phyloP scores from a whole-genome alignment of 371 early-diverging fungal genomes.

The Zychaea mexicana region DNA sequence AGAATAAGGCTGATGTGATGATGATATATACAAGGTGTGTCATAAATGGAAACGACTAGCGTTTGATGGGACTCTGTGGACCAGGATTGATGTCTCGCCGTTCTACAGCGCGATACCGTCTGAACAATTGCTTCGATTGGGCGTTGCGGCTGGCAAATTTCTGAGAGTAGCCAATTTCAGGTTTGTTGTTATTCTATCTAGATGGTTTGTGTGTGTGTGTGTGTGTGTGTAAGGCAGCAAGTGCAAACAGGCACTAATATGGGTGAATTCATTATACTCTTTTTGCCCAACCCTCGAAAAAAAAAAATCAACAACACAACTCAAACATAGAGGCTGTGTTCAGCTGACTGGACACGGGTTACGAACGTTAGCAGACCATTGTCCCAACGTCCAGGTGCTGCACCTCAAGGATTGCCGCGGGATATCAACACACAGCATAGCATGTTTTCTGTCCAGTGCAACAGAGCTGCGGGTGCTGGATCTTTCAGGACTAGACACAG shows the following conservation, averaged over 20 bases:
- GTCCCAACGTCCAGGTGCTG: slow-evolving; percentile 55
- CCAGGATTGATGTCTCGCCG: slow-evolving; percentile 43
- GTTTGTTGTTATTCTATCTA: slow-evolving; percentile 18
- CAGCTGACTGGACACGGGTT: slow-evolving; percentile 56
- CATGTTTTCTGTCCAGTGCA: slow-evolving; percentile 40
- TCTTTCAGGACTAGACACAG: slow-evolving; percentile 47
- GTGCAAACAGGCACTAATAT: not conserved
- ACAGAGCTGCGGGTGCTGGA: slow-evolving; percentile 42
- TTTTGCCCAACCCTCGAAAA: not conserved
- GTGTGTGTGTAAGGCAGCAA: not conserved
- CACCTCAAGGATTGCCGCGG: slow-evolving; percentile 52
- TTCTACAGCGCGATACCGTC: slow-evolving; percentile 56
- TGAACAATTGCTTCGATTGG: slow-evolving; percentile 44
- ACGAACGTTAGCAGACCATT: slow-evolving; percentile 47
- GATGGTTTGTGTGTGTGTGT: not conserved
- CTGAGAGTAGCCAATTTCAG: slow-evolving; percentile 56
- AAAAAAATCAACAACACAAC: not conserved
- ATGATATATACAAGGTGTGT: too few species aligned
- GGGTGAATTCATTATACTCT: not conserved
- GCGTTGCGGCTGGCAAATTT: slow-evolving; percentile 51
- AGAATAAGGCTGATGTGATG: too few species aligned
- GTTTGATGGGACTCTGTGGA: slow-evolving; percentile 59
- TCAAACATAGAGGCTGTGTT: slow-evolving; percentile 50
- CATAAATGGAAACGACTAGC: slow-evolving; percentile 49
- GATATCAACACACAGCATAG: slow-evolving; percentile 50